phyloP scores from a whole-genome alignment of 192 early-diverging fungal genomes.

The Rhizoclosmatium sp. region DNA sequence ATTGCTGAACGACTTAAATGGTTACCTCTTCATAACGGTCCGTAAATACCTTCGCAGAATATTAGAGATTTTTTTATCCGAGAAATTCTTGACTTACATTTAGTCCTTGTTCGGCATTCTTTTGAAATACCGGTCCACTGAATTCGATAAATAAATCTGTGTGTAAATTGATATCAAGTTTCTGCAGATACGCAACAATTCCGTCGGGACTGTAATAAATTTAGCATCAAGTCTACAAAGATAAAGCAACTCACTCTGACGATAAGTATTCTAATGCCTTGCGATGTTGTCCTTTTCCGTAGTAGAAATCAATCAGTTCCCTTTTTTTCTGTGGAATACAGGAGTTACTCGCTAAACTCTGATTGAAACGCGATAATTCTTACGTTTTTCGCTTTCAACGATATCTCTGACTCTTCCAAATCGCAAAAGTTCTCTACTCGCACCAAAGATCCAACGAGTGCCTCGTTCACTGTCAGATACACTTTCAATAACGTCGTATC shows the following conservation, averaged over 20 bases:
- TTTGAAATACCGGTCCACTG: constrained; percentile 77
- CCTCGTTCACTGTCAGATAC: constrained; percentile 86
- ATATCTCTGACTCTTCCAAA: constrained; percentile 79
- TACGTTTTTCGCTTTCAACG: constrained; percentile 80
- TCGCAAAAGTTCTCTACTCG: constrained; percentile 90
- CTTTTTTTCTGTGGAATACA: constrained; percentile 65
- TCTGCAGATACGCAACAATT: constrained; percentile 75
- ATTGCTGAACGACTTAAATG: not conserved
- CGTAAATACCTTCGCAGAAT: constrained; percentile 50
- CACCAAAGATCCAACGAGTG: constrained; percentile 89
- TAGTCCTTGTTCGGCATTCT: constrained; percentile 70
- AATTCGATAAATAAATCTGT: constrained; percentile 87
- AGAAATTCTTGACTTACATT: constrained; percentile 54
- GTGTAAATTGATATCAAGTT: constrained; percentile 73
- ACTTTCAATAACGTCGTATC: constrained; percentile 92
- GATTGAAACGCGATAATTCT: not conserved
- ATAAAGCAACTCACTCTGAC: not conserved
- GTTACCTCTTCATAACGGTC: constrained; percentile 56
- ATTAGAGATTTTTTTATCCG: not conserved
- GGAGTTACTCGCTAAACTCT: not conserved
- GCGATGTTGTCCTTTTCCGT: constrained; percentile 86
- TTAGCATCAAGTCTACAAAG: not conserved
- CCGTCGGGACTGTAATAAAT: constrained; percentile 20
- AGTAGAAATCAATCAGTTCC: constrained; percentile 94
- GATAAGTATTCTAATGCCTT: constrained; percentile 78